Conservation (phyloP, 257 asterid genomes). For the Handroanthus guayacan region DNA sequence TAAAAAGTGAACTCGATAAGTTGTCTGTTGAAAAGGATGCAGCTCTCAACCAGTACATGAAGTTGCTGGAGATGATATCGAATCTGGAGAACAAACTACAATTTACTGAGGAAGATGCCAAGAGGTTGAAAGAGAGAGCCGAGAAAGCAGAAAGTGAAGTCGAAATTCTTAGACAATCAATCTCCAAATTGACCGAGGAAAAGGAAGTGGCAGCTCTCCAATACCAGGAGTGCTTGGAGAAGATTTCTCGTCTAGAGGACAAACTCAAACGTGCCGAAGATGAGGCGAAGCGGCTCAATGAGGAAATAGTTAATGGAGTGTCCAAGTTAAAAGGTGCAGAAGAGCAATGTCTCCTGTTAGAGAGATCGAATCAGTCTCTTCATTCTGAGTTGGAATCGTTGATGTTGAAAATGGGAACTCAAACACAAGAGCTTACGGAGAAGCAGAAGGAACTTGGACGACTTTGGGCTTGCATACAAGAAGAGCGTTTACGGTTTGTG, state of each 20-base stretch:
- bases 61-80: constrained; percentile 73
- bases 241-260: constrained; percentile 63
- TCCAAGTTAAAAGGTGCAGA: constrained; percentile 78
- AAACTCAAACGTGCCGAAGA: constrained; percentile 64
- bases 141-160: constrained; percentile 81
- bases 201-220: constrained; percentile 70
- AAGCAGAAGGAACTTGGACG: constrained; percentile 86
- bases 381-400: constrained; percentile 80
- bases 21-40: constrained; percentile 71
- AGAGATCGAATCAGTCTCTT: constrained; percentile 79
- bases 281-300: constrained; percentile 68
- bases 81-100: constrained; percentile 76
- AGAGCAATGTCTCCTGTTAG: constrained; percentile 71
- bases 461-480: constrained; percentile 89
- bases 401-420: constrained; percentile 75
- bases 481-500: constrained; percentile 85
- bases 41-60: constrained; percentile 78
- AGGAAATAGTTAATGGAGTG: constrained; percentile 65
- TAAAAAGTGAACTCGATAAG: constrained; percentile 57
- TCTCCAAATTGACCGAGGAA: constrained; percentile 68
- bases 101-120: constrained; percentile 69
- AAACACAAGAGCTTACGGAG: constrained; percentile 85
- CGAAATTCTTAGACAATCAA: constrained; percentile 62
- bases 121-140: constrained; percentile 65
- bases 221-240: constrained; percentile 70